Conservation (phyloP, 1,139 yeast species). For the Candida frijolesensis region DNA sequence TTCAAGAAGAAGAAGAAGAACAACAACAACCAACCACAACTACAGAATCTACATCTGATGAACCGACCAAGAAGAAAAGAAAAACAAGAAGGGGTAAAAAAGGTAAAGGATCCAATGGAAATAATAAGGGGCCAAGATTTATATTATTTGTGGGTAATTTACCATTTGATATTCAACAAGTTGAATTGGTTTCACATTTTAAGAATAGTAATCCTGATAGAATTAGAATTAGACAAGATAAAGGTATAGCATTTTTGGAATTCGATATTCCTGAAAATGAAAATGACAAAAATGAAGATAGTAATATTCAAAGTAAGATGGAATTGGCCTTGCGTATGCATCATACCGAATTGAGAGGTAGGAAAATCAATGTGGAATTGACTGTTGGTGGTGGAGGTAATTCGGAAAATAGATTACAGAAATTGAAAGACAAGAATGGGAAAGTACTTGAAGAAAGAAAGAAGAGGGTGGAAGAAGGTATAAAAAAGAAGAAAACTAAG, state of each 20-base stretch:
- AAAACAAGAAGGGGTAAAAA: slow-evolving; percentile 79
- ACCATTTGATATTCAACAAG: slow-evolving; percentile 69
- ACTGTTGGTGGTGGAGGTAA: slow-evolving; percentile 99
- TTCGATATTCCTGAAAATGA: slow-evolving; percentile 43
- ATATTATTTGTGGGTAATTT: slow-evolving; percentile 90
- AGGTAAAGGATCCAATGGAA: slow-evolving; percentile 48
- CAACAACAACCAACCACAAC: slow-evolving; percentile 17
- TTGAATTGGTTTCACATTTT: slow-evolving; percentile 73
- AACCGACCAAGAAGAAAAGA: slow-evolving; percentile 58
- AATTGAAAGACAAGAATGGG: slow-evolving; percentile 78
- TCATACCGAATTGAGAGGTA: slow-evolving; percentile 64
- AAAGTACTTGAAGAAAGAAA: slow-evolving; percentile 68
- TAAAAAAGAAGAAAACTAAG: slow-evolving; percentile 33
- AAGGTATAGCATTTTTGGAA: slow-evolving; percentile 93
- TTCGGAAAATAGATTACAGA: slow-evolving; percentile 65
- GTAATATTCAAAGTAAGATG: slow-evolving; percentile 67
- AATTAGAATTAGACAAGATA: slow-evolving; percentile 76
- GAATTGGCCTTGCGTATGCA: slow-evolving; percentile 83
- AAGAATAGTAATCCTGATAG: slow-evolving; percentile 70
- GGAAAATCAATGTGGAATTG: slow-evolving; percentile 90
- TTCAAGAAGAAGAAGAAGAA: slow-evolving; percentile 14
- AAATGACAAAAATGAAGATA: slow-evolving; percentile 48
- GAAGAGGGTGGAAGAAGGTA: slow-evolving; percentile 37
- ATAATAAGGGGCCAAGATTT: slow-evolving; percentile 66
- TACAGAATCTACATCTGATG: slow-evolving; percentile 16